Evolutionary conservation across 176 grass and related monocot genomes (phyloP), one percentile per base, ranked within the genome.

Genomic region (Rhynchospora breviuscula): DNA sequence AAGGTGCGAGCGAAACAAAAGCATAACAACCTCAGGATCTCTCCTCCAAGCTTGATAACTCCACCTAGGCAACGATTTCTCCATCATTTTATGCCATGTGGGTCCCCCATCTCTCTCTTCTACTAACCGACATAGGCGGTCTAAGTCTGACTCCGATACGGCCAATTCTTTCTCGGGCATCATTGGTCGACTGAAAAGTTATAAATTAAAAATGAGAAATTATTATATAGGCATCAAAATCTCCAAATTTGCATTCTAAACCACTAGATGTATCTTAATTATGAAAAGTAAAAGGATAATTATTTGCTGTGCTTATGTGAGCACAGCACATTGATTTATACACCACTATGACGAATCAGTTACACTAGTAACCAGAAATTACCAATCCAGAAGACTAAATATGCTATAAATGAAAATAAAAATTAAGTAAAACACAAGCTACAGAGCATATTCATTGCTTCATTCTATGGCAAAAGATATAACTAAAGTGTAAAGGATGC

Each of bases 51-150:
- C 97, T 40, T 89, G 88, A 49, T 93, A 99, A 0, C 85, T 83
- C 81, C 92, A 87, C 5, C 43, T 89, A 0, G 87, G 97, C 85
- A 93, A 46, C 2, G 85, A 84, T 64, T 86, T 84, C 0, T 99
- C 91, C 97, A 93, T 92, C 91, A 99, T 93, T 82, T 90, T 90
- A 26, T 86, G 89, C 97, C 93, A 99, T 0, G 81, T 25, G 2
- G 91, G 97, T 2, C 91, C 93, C 49, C 88, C 97, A 52, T 99
- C 93, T 61, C 87, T 93, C 88, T 86, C 89, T 76, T 99, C 87
- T 15, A 99, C 97, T 14, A 99, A 80, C 49, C 86, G 71, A 66
- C 79, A 87, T 44, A 99, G 84, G 71, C 95, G 91, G 82, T 81
- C 68, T 40, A 95, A 59, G 79, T 99, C 97, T 3, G 63, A 67